phyloP scores from a whole-genome alignment of 345 rosid species.

The Brassica cretica region DNA sequence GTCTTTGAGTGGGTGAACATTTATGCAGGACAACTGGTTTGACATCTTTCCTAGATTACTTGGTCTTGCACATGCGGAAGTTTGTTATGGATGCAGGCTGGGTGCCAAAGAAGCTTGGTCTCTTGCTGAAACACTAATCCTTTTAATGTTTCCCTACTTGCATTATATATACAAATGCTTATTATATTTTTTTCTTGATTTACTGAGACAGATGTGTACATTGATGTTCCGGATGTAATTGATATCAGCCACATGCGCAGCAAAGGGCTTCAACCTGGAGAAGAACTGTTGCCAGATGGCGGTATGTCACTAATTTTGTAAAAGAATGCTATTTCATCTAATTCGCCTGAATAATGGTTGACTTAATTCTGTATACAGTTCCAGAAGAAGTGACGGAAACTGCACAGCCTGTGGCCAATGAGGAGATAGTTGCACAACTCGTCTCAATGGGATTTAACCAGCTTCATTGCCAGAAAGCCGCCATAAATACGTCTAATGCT shows the following conservation, averaged over 20 bases:
- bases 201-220: conserved; percentile 71
- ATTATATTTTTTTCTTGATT: conserved; percentile 10
- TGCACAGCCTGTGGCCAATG: conserved; percentile 61
- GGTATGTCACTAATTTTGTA: conserved; percentile 41
- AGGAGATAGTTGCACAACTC: conserved; percentile 86
- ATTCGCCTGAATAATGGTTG: conserved; percentile 6
- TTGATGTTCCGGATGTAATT: conserved; percentile 91
- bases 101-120: conserved; percentile 99
- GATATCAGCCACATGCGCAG: conserved; percentile 95
- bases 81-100: conserved; percentile 97
- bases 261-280: conserved; percentile 92
- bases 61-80: conserved; percentile 96
- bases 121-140: conserved; percentile 14
- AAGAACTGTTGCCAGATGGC: conserved; percentile 82
- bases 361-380: conserved; percentile 41
- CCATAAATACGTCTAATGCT: conserved; percentile 71
- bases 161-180: conserved; percentile 19
- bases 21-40: conserved; percentile 79
- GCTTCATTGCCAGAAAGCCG: conserved; percentile 95
- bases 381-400: conserved; percentile 56
- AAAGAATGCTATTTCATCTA: conserved; percentile 15
- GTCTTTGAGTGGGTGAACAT: conserved; percentile 8
- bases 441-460: conserved; percentile 88
- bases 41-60: conserved; percentile 93
- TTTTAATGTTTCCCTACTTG: conserved; percentile 20